phyloP scores from a whole-genome alignment of 192 early-diverging fungal species.

The Bifiguratus adelaidae region DNA sequence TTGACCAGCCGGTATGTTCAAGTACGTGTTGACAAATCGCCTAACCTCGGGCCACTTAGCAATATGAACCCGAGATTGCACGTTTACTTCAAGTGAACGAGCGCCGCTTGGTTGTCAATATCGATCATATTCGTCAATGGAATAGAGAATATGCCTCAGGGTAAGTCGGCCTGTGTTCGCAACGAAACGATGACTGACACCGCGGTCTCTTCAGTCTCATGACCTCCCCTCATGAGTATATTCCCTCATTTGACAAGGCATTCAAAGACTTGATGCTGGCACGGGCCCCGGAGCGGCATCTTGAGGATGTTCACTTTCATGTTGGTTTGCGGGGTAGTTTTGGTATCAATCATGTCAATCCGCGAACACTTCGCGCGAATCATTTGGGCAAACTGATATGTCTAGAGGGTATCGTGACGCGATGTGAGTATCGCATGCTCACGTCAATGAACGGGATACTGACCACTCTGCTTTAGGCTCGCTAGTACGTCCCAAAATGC shows the following conservation, averaged over 20 bases:
- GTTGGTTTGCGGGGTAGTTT: constrained; percentile 89
- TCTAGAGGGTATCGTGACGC: constrained; percentile 95
- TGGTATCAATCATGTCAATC: constrained; percentile 80
- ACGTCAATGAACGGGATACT: no score
- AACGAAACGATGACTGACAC: not conserved
- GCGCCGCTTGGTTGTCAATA: constrained; percentile 72
- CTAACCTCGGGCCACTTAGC: no score
- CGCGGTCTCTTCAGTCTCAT: constrained; percentile 25
- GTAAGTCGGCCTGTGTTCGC: constrained; percentile 22
- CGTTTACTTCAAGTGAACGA: no score
- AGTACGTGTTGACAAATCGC: no score
- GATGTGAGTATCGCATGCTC: constrained; percentile 47
- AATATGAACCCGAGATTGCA: no score
- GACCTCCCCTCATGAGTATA: constrained; percentile 64
- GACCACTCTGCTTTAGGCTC: constrained; percentile 59
- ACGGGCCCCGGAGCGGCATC: constrained; percentile 18
- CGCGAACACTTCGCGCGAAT: constrained; percentile 69
- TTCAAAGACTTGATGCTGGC: constrained; percentile 43
- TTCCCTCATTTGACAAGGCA: constrained; percentile 77
- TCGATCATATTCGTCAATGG: constrained; percentile 82
- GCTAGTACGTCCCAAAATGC: constrained; percentile 91
- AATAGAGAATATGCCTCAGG: constrained; percentile 59
- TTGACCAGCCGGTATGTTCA: no score
- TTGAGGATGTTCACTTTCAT: constrained; percentile 42
- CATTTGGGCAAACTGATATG: constrained; percentile 83